Conservation (phyloP, 2,329 filamentous ascomycete species). For the Coniochaeta pulveracea region DNA sequence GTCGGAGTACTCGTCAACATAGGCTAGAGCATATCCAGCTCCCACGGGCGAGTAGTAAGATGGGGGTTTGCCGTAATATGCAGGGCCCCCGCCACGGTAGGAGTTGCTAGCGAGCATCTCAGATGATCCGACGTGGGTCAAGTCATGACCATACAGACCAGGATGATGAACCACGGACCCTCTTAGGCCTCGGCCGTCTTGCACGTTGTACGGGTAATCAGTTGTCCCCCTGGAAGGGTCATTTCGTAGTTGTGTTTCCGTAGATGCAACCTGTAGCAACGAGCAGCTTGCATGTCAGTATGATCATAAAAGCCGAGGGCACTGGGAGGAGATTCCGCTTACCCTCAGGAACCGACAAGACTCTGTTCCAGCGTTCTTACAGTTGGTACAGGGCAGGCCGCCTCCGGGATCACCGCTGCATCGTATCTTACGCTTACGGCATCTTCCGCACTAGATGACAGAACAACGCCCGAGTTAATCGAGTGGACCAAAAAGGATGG, state of each 20-base stretch:
- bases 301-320: slow-evolving; percentile 4
- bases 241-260: slow-evolving; percentile 22
- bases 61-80: slow-evolving; percentile 18
- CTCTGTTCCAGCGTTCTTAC: slow-evolving; percentile 59
- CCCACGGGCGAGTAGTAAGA: slow-evolving; percentile 22
- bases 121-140: slow-evolving; percentile 17
- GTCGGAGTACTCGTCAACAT: slow-evolving; percentile 24
- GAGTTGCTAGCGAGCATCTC: slow-evolving; percentile 20
- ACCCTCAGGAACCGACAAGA: slow-evolving; percentile 76
- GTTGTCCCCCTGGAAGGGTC: no score
- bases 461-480: no score
- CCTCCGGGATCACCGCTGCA: slow-evolving; percentile 78
- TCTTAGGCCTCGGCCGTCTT: slow-evolving; percentile 17
- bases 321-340: slow-evolving; percentile 12
- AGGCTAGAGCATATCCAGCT: slow-evolving; percentile 21
- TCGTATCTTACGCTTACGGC: slow-evolving; percentile 86
- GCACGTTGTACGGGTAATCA: slow-evolving; percentile 23
- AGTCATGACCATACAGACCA: slow-evolving; percentile 19
- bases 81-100: slow-evolving; percentile 20
- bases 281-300: no score
- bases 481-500: no score
- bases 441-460: slow-evolving; percentile 77
- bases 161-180: slow-evolving; percentile 7
- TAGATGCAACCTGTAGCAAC: slow-evolving; percentile 22
- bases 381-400: slow-evolving; percentile 72